Evolutionary conservation across 75 land plant species (phyloP), one percentile per base, ranked within the genome.

Genomic region (Selaginella moellendorffii): DNA sequence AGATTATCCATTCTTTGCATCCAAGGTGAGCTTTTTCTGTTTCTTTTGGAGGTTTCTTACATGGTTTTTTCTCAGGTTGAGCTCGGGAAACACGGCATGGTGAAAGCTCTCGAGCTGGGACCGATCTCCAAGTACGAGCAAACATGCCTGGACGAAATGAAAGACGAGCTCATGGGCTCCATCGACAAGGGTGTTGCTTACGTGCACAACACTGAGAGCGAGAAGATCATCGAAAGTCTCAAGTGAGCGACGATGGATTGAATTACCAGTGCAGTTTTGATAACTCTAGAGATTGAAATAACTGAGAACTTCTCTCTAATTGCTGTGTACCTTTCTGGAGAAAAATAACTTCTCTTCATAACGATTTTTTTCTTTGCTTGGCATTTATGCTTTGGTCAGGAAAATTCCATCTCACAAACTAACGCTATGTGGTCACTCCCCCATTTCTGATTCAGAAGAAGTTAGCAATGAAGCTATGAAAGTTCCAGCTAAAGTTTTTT

Each of bases 21-120:
- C 97, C 1, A 90, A 87, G 93, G 97, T 84, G 70, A 63, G 29
- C 61, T 0, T 63, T 20, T 8, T 2, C 60, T 21, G 59, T 25
- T 56, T 10, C 18, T 18, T 46, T n/a, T n/a, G n/a, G n/a, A n/a
- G n/a, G n/a, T n/a, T n/a, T n/a, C n/a, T n/a, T n/a, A n/a, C n/a
- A n/a, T n/a, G n/a, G n/a, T n/a, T n/a, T n/a, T n/a, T n/a, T n/a
- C 76, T 56, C 83, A 92, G 97, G 97, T 92, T 56, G 82, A 79
- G 65, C 75, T 92, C 22, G 97, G 97, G 2, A 81, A 79, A 76
- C 72, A 81, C 62, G 97, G 97, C 12, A 81, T 80, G 5, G 97
- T 88, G 68, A 88, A 88, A 63, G 80, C 88, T 5, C 53, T 88
- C 2, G 96, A 81, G 1, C 75, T 92, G 78, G 97, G 97, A 23